Base-by-base conservation (phyloP, 2,329 filamentous ascomycete species). In the Aotearoamyces nothofagi region DNA sequence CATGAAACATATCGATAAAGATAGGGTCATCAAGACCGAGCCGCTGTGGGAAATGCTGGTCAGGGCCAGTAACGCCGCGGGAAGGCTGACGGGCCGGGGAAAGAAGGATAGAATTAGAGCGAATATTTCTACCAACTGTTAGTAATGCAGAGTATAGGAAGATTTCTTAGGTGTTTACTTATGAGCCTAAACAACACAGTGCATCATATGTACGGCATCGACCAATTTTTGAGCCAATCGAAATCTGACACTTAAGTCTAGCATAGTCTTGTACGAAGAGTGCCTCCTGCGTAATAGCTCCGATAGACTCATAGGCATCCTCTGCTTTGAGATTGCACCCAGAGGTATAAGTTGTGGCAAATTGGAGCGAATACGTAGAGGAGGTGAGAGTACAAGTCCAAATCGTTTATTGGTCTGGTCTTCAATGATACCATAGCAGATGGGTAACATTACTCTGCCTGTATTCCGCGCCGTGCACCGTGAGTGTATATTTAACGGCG, bases 121-220 rank as follows among this genome's bases (percentile, higher is more conserved):
- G 38, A n/a, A 45, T 45, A 24, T 45, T 45, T 27, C 41, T 44
- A 22, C 5, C 5, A 26, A 23, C 9, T 8, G 15, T 22, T 26
- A 15, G 3, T 30, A n/a, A 26, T 8, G 7, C 14, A 12, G 22
- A 9, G 22, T 23, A n/a, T 23, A 12, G 22, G 22, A 9, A 20
- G 14, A 29, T 17, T 9, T 5, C 3, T 5, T 27, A 9, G 5
- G 43, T 14, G 52, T 35, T 3, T 50, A 53, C 41, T 59, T 58
- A 38, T 58, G 63, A 20, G 66, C 53, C 63, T 61, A 66, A 40
- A 62, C 61, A 23, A 66, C 57, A 4, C 58, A 60, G 42, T 65
- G 61, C 26, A 65, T 57, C 27, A 58, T 58, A 48, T 56, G 57
- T 5, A 61, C 43, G n/a, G 59, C 54, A 25, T 57, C 51, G 17